Base-by-base conservation (phyloP, 306 rosid species). In the Cyclanthera cordifolia region DNA sequence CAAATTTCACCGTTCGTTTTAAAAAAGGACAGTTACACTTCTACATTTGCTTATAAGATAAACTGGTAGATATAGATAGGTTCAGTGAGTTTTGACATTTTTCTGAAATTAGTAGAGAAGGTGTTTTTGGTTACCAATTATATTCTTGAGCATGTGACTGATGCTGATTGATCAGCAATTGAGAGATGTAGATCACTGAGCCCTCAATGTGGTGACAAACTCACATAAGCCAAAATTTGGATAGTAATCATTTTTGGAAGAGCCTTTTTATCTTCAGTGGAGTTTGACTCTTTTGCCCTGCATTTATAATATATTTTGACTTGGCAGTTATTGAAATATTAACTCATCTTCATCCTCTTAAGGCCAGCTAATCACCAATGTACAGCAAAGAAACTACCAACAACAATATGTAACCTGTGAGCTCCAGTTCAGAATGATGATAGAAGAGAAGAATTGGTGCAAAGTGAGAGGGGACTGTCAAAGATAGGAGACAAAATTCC, bases 361-460 rank as follows among this genome's bases (percentile, higher is more conserved):
- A 47, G 28, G 19, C 46, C 67, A 60, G 67, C 28, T 60, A 34
- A 8, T 28, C 43, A 15, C 14, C 34, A 14, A 37, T 60, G 28
- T 60, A 60, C 65, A 59, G 34, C 67, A 32, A 59, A 57, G 17
- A 6, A 32, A n/a, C 46, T 34, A 58, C 7, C 24, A 57, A 34
- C 71, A 71, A 32, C 74, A 71, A 69, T 76, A 68, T 75, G 80
- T 37, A 41, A 47, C 70, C 74, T 77, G 81, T 61, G 78, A 69
- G 25, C 50, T 64, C 70, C 72, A 69, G 69, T 63, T 63, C 69
- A 39, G 16, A 20, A 55, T 55, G 43, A 6, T 23, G 34, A 23
- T 54, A 0, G 34, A 6, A 54, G 34, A 54, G 60, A 23, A 27
- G 63, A 57, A 27, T 7, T 6, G 64, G 13, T 55, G 19, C 69